A percentile compares a stretch with the other conserved stretches of the same genome.
phyloP scores from a whole-genome alignment of 2,329 filamentous ascomycete species.

The Verticillium isaacii region DNA sequence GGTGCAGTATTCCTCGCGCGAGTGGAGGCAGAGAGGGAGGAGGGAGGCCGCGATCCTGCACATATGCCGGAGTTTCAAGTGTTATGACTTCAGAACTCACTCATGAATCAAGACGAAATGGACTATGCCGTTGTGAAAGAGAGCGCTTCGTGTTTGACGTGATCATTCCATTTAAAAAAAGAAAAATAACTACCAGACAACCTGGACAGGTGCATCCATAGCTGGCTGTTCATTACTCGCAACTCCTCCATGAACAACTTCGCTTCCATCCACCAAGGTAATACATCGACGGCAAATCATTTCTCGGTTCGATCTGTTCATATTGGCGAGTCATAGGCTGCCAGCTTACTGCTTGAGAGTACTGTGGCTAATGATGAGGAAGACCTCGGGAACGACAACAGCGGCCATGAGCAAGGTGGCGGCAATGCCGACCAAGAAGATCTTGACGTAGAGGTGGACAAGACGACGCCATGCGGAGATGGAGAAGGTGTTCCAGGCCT shows the following conservation, averaged over 20 bases:
- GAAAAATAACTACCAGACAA: too few relatives aligned
- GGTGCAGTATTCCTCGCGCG: not conserved
- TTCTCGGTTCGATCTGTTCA: too few relatives aligned
- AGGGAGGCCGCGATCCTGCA: constrained; percentile 1
- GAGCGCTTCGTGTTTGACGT: not conserved
- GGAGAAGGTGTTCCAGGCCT: constrained; percentile 78
- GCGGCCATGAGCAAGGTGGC: constrained; percentile 40
- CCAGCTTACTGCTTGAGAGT: constrained; percentile 6
- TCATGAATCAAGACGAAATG: constrained; percentile 25
- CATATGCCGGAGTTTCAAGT: constrained; percentile 11
- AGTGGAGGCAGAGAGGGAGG: not conserved
- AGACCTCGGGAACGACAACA: constrained; percentile 46
- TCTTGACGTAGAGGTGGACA: constrained; percentile 71
- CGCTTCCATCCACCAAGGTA: too few relatives aligned
- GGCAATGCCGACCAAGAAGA: constrained; percentile 50
- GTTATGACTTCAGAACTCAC: constrained; percentile 22
- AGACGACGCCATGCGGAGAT: constrained; percentile 68
- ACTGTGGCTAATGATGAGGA: constrained; percentile 31
- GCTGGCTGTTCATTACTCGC: too few relatives aligned
- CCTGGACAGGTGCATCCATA: too few relatives aligned
- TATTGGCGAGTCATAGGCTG: not conserved
- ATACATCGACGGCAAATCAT: not conserved
- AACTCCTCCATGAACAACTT: too few relatives aligned
- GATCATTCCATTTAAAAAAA: not conserved
- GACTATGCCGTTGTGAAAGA: not conserved